Evolutionary conservation across 1,284 basidiomycete species (phyloP), one percentile per base, ranked within the genome.

Genomic region (Rhodotorula sp.): DNA sequence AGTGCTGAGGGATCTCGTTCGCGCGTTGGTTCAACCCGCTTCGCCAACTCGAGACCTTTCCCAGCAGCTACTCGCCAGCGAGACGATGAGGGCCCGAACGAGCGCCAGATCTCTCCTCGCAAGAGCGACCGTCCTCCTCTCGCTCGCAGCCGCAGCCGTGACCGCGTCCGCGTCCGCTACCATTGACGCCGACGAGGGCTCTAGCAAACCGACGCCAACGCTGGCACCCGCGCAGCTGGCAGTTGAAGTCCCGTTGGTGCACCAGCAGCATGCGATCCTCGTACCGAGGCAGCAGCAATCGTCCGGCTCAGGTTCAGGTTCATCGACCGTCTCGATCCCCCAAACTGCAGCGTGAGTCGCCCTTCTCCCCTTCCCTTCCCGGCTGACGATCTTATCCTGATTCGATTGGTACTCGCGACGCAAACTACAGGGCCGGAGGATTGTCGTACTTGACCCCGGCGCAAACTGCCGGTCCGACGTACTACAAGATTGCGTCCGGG

Each of bases 371-470:
- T 39, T 1, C 39, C 48, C 18, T 26, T 6, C 49, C 21, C 20
- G 3, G 31, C n/a, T 16, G 21, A 23, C n/a, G 20, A 8, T 5
- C n/a, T 34, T 34, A 8, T 34, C 1, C 43, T 20, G 58, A 18
- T 14, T 23, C 5, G 31, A 26, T n/a, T 59, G 43, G 21, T 21
- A 43, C 3, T 34, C 39, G 12, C 18, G 31, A 43, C 34, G 20
- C 31, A 39, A 20, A 43, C 20, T 43, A 12, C 73, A 78, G 78
- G 7, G 88, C 87, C 16, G 91, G 91, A 34, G 84, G 85, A 56
- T 81, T 92, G 70, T 85, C 87, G 68, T 88, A 91, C 80, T 91
- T 90, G 43, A 86, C 91, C 80, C 93, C 93, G 1, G 89, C 91
- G 0, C 86, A 88, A 75, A 89, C 90, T 16, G 88, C 70, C 26